A percentile compares a stretch with the other conserved stretches of the same genome.
These are phyloP conservation scores for Fusarium sarcochroum DNA, from an alignment of 2,329 filamentous ascomycete species.

Conservation along the genomic window DNA sequence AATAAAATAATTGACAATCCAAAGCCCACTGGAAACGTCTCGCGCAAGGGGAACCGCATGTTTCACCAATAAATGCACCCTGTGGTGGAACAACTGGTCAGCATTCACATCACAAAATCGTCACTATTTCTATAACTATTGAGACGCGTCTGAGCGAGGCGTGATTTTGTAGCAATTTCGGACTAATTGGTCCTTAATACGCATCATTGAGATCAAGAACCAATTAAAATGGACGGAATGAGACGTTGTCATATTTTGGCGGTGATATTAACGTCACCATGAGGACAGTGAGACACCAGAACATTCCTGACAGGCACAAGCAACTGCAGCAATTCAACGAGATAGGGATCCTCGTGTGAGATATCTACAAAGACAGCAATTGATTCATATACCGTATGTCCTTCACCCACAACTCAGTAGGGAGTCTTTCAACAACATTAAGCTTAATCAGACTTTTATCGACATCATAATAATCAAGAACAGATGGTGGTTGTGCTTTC, in stretches of 20 bases:
- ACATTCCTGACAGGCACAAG: background rate
- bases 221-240: background rate
- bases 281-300: background rate
- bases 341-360: no score
- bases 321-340: no score
- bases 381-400: no score
- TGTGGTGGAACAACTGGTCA: background rate
- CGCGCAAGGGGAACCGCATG: background rate
- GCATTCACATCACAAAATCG: constrained; percentile 12
- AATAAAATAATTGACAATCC: background rate
- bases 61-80: background rate
- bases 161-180: background rate
- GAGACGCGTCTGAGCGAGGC: background rate
- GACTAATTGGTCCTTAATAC: constrained; percentile 7
- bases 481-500: no score
- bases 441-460: no score
- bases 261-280: constrained; percentile 14
- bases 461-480: background rate
- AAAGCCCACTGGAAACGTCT: background rate
- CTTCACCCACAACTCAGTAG: no score
- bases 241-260: background rate
- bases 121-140: constrained; percentile 17
- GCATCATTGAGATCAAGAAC: background rate
- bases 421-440: no score
- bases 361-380: no score